A percentile compares a stretch with the other conserved stretches of the same genome.
phyloP scores from a whole-genome alignment of 306 rosid genomes.

The Rosa chinensis region DNA sequence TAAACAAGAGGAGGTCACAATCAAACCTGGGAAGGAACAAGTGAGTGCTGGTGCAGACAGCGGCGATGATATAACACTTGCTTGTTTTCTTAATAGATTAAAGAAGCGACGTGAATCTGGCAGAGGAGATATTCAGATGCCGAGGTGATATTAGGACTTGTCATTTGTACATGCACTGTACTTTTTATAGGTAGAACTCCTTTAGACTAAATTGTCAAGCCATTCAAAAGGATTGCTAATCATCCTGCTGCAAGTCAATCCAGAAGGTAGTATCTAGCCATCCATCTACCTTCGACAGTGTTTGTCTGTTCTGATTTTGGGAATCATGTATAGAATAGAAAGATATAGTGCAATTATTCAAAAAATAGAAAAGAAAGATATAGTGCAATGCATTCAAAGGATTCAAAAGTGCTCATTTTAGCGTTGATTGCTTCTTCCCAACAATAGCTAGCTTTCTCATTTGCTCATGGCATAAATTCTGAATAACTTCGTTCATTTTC shows the following conservation, averaged over 20 bases:
- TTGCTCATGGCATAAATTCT: background rate
- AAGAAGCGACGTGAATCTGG: constrained; percentile 12
- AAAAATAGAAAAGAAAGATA: background rate
- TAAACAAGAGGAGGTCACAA: background rate
- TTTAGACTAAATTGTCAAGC: background rate
- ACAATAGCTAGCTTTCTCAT: background rate
- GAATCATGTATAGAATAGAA: background rate
- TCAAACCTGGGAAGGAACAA: background rate
- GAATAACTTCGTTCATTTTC: too few species aligned
- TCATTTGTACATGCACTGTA: background rate
- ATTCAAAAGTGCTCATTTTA: background rate
- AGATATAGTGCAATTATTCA: background rate
- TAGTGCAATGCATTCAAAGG: background rate
- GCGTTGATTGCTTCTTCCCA: background rate
- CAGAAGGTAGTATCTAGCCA: background rate
- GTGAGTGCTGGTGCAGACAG: background rate
- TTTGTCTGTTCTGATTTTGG: background rate
- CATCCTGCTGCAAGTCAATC: background rate
- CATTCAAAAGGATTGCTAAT: background rate
- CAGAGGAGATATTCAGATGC: background rate
- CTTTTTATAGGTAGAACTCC: background rate
- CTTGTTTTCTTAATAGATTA: constrained; percentile 24
- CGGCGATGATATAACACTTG: constrained; percentile 25
- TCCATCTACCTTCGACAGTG: background rate
- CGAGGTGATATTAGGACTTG: background rate